Percentiles rank a stretch among this genome's conserved stretches.
Evolutionary conservation across 306 rosid genomes (phyloP).

Genomic region (Prinsepia uniflora): DNA sequence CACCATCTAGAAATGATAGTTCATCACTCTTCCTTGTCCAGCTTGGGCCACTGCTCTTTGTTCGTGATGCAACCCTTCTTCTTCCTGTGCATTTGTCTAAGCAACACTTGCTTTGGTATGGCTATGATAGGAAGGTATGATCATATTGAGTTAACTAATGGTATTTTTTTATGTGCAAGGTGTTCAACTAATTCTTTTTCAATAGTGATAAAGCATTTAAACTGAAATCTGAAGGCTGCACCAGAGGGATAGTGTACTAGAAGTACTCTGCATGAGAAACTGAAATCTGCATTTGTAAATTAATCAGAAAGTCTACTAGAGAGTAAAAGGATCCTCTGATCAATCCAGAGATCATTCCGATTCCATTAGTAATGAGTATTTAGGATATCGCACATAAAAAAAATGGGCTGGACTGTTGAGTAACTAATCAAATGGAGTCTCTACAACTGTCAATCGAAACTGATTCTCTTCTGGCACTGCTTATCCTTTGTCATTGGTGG

Average conservation of each 20-base stretch:
- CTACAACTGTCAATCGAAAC: neutral
- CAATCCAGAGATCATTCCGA: too few relatives aligned
- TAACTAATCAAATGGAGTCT: neutral
- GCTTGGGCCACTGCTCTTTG: constrained; percentile 89
- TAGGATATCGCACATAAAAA: too few relatives aligned
- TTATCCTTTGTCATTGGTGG: too few relatives aligned
- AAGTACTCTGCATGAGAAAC: neutral
- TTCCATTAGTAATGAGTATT: too few relatives aligned
- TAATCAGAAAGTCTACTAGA: too few relatives aligned
- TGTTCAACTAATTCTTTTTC: neutral
- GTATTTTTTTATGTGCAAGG: neutral
- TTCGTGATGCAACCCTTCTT: constrained; percentile 92
- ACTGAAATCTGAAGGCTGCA: too few relatives aligned
- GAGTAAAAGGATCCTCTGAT: neutral
- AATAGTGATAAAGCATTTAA: neutral
- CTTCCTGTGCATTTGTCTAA: constrained; percentile 92
- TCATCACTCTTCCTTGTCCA: constrained; percentile 90
- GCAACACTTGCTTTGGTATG: constrained; percentile 97
- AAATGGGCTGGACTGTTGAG: neutral
- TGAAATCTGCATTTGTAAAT: neutral
- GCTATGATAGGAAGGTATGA: constrained; percentile 91
- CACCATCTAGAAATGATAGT: constrained; percentile 68
- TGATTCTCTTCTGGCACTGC: too few relatives aligned
- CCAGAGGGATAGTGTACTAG: neutral
- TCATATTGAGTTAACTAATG: constrained; percentile 15